These are phyloP conservation scores for Thalia dealbata DNA, from an alignment of 176 grass and related monocot species.

Conservation along the genomic window DNA sequence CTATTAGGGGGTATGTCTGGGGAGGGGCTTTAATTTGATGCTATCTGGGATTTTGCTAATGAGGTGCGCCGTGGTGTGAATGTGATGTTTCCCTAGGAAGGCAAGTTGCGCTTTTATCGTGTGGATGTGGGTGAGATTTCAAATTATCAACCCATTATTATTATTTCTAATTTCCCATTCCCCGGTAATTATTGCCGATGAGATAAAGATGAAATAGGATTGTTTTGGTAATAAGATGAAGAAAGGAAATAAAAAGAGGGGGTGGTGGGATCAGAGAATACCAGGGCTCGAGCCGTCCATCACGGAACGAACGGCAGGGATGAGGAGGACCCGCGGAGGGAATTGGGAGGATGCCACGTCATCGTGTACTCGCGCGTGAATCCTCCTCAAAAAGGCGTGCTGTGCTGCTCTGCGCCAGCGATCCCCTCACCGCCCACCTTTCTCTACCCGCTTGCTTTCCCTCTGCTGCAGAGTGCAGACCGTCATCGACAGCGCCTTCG, in stretches of 20 bases:
- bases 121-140: no score
- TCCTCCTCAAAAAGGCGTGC: slow-evolving; percentile 15
- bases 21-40: no score
- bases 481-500: background rate
- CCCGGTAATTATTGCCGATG: no score
- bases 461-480: slow-evolving; percentile 4
- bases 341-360: slow-evolving; percentile 6
- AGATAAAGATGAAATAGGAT: no score
- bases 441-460: background rate
- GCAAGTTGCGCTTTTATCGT: no score
- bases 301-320: background rate
- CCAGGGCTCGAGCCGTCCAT: background rate
- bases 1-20: no score
- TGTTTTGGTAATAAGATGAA: no score
- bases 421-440: slow-evolving; percentile 15
- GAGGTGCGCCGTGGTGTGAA: background rate
- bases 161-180: no score
- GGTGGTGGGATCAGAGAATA: no score
- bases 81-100: background rate
- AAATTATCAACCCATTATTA: no score
- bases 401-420: background rate
- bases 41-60: no score
- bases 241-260: no score
- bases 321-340: background rate
- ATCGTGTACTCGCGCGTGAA: slow-evolving; percentile 11